These are phyloP conservation scores for Trametes elegans DNA, from an alignment of 768 basidiomycete species.

Conservation along the genomic window DNA sequence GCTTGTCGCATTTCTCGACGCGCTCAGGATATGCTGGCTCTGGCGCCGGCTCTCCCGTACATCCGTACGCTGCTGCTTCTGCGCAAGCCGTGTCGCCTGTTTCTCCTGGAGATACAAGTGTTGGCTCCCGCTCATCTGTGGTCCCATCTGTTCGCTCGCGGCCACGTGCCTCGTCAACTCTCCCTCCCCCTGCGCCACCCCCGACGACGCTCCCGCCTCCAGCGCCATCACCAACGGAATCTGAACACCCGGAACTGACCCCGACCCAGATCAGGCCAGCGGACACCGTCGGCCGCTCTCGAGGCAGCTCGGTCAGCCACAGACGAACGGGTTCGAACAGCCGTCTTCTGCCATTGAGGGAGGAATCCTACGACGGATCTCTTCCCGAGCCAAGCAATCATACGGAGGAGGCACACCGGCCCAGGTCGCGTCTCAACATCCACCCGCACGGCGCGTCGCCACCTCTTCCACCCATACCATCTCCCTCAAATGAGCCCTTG, in stretches of 20 bases:
- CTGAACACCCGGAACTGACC: slow-evolving; percentile 29
- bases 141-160: slow-evolving; percentile 25
- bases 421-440: slow-evolving; percentile 29
- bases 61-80: slow-evolving; percentile 21
- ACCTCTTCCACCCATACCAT: slow-evolving; percentile 59
- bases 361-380: slow-evolving; percentile 46
- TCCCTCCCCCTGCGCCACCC: slow-evolving; percentile 66
- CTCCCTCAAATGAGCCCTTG: slow-evolving; percentile 33
- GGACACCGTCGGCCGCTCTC: slow-evolving; percentile 39
- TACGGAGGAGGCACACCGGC: slow-evolving; percentile 20
- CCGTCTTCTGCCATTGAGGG: slow-evolving; percentile 58
- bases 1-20: slow-evolving; percentile 7
- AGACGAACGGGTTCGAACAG: slow-evolving; percentile 53
- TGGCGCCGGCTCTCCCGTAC: slow-evolving; percentile 11
- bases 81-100: slow-evolving; percentile 7
- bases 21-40: slow-evolving; percentile 6
- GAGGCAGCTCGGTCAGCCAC: slow-evolving; percentile 52
- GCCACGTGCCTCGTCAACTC: slow-evolving; percentile 54
- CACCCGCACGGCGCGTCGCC: slow-evolving; percentile 26
- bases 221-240: slow-evolving; percentile 40
- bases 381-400: slow-evolving; percentile 29
- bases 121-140: slow-evolving; percentile 5
- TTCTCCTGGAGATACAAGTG: not conserved
- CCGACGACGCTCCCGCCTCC: slow-evolving; percentile 61
- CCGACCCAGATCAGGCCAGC: slow-evolving; percentile 32